Evolutionary conservation across 164 flowering plant genomes (phyloP).

Genomic region (Stephania japonica): DNA sequence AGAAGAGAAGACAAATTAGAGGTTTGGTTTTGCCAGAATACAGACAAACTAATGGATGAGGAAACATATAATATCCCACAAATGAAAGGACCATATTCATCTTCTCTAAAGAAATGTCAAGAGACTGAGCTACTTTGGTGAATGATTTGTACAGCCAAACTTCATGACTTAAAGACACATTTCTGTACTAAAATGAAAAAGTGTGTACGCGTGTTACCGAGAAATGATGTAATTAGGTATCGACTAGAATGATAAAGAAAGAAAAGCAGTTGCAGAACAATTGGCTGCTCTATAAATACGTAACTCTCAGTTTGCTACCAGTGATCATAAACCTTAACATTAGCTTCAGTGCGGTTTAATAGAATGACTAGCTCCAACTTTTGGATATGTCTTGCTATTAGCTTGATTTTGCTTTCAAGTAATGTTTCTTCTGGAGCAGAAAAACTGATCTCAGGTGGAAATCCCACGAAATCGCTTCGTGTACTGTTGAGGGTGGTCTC

Average conservation of each 20-base stretch:
- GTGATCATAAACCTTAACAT: neutral
- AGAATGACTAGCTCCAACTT: slow-evolving; percentile 23
- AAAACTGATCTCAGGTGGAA: neutral
- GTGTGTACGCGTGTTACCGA: neutral
- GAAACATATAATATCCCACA: no score
- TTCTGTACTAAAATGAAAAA: neutral
- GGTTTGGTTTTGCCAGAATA: neutral
- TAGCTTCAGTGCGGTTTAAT: neutral
- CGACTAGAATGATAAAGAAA: neutral
- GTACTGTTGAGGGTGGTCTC: neutral
- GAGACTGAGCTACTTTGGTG: neutral
- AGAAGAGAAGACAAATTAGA: slow-evolving; percentile 1
- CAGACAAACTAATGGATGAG: neutral
- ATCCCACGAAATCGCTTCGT: neutral
- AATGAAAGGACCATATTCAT: neutral
- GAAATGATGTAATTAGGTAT: neutral
- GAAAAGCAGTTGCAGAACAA: neutral
- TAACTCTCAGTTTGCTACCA: neutral
- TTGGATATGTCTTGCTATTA: slow-evolving; percentile 18
- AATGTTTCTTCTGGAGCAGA: slow-evolving; percentile 11
- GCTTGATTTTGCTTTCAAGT: slow-evolving; percentile 13
- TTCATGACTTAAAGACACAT: neutral
- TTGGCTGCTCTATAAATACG: neutral
- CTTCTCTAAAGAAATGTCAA: neutral
- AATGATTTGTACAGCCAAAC: neutral